Evolutionary conservation across 2,329 filamentous ascomycete species (phyloP), one percentile per base, ranked within the genome.

Genomic region (Trichothecium sympodiale): DNA sequence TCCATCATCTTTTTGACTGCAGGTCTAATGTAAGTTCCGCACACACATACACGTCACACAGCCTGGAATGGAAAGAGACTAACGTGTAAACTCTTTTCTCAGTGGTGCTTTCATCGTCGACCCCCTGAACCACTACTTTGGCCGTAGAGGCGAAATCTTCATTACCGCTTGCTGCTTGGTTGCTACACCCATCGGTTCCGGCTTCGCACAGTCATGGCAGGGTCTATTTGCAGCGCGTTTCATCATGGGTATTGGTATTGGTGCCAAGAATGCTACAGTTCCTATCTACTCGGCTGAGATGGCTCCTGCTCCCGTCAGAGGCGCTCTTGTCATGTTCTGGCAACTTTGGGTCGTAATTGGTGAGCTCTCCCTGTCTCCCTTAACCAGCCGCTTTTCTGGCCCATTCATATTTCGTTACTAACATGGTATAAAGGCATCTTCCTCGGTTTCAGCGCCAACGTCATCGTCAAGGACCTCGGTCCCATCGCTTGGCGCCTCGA

Each of bases 321-420:
- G 81, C 43, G 81, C 78, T 9, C 63, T 89, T 8, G 81, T 86
- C 42, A 88, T 89, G 83, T 78, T 77, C 46, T 88, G 83, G 82
- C 67, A 56, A 40, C 41, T 48, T 28, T 45, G 38, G 34, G 39
- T 43, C 18, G 38, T 39, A 25, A 14, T 35, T 1, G 20, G 20
- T 25, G 20, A 25, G 20, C 20, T 25, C 10, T 10, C n/a, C n/a
- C n/a, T n/a, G n/a, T n/a, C n/a, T n/a, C n/a, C n/a, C n/a, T n/a
- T n/a, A n/a, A n/a, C n/a, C n/a, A n/a, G n/a, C 38, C 7, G 40
- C 39, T n/a, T 46, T 45, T 29, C 39, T 37, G 33, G 34, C 17
- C 40, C 35, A 12, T 40, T n/a, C n/a, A n/a, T n/a, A n/a, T n/a
- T n/a, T n/a, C n/a, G n/a, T n/a, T 17, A 10, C 20, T 34, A n/a